Evolutionary conservation across 2,329 filamentous ascomycete species (phyloP), one percentile per base, ranked within the genome.

Genomic region (Dothideomycetes sp.): DNA sequence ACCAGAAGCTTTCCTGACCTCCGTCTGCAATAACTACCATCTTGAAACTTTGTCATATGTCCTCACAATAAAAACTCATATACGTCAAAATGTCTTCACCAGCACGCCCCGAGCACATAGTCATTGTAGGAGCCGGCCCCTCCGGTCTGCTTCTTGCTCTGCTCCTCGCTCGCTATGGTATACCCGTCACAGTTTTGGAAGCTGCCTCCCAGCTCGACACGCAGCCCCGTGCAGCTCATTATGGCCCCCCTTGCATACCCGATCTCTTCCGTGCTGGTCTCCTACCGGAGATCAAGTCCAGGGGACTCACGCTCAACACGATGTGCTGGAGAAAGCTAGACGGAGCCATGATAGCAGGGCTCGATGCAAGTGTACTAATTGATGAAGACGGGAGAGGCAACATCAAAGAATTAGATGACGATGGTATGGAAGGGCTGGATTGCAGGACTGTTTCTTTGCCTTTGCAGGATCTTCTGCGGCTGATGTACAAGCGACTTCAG

Each of bases 151-250:
- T 65, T 37, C 56, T 62, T 31, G 59, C 60, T 3, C 53, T 63
- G 19, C 56, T 61, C 16, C 57, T 66, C 31, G 48, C 52, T 2
- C 52, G 59, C 41, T 54, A 55, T 2, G 41, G 50, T 5, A 54
- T 63, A 10, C 49, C 54, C 14, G 55, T 58, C 31, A 47, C 45
- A 10, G 47, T 65, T 31, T 45, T 65, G 33, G 57, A 56, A 44
- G 49, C 44, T 9, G 47, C 43, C 44, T 40, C 48, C 2, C 39
- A 42, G 14, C 47, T 58, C 29, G 49, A 54, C 37, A 49, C 51
- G 5, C 57, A 58, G 4, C 61, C 63, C 11, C 57, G 62, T 35
- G 63, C 63, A 40, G 63, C 63, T 44, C 60, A 63, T 3, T 63
- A 66, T 42, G 58, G 63, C 42, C 60, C 62, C 7, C 55, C 57